Percentiles rank a stretch among this genome's conserved stretches.
These are phyloP conservation scores for Hamamelis virginiana DNA, from an alignment of 164 flowering plant species.

Conservation along the genomic window DNA sequence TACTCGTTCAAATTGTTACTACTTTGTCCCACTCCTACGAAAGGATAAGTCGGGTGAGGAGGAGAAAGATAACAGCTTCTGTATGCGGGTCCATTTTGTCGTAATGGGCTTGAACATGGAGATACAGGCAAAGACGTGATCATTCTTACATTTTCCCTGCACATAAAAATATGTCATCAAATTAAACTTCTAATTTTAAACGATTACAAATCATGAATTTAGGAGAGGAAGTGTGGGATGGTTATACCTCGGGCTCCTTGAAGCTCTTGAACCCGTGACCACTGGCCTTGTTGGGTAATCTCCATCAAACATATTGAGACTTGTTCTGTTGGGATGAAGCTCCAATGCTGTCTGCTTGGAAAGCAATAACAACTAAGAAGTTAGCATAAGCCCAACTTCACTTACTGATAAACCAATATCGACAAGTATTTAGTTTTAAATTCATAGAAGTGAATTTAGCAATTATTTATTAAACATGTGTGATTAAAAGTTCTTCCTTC, in stretches of 20 bases:
- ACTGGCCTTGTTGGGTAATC: conserved; percentile 33
- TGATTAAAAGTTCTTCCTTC: too few relatives aligned
- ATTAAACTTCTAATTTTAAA: not conserved
- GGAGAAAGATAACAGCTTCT: conserved; percentile 64
- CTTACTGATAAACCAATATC: not conserved
- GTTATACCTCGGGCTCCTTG: conserved; percentile 49
- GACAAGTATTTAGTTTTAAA: not conserved
- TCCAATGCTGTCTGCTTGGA: conserved; percentile 47
- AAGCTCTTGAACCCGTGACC: conserved; percentile 25
- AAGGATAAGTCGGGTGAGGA: conserved; percentile 52
- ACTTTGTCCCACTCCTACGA: conserved; percentile 36
- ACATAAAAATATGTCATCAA: not conserved
- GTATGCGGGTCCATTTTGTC: conserved; percentile 43
- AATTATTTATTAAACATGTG: too few relatives aligned
- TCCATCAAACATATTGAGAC: conserved; percentile 28
- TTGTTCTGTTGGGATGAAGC: conserved; percentile 34
- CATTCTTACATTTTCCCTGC: conserved; percentile 43
- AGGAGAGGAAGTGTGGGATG: not conserved
- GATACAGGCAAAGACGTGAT: conserved; percentile 70
- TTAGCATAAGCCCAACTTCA: not conserved
- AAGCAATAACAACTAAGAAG: not conserved
- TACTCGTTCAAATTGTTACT: conserved; percentile 30
- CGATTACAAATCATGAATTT: not conserved
- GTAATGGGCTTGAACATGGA: conserved; percentile 64
- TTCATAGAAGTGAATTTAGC: not conserved